Conservation (phyloP, 2,329 filamentous ascomycete genomes). For the Talaromyces atroroseus region DNA sequence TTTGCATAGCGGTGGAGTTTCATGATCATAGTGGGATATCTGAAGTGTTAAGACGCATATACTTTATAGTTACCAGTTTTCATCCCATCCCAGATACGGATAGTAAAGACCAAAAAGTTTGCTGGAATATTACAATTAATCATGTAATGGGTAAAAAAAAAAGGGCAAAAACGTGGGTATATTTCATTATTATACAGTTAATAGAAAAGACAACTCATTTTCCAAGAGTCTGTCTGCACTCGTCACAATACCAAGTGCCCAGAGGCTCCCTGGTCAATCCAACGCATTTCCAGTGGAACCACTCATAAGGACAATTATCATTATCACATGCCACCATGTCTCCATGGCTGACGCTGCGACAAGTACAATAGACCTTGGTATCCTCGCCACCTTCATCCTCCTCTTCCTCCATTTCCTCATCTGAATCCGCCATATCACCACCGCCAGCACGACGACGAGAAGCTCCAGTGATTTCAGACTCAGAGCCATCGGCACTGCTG, state of each 20-base stretch:
- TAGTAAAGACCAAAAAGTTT: neutral
- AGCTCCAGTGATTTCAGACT: conserved; percentile 38
- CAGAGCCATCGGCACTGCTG: conserved; percentile 46
- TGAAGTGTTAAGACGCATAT: neutral
- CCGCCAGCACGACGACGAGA: conserved; percentile 9
- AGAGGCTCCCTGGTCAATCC: conserved; percentile 56
- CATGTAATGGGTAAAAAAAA: neutral
- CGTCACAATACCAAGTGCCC: conserved; percentile 54
- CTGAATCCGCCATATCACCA: conserved; percentile 20
- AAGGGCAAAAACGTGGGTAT: neutral
- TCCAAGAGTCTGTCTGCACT: conserved; percentile 42
- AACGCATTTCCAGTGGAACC: conserved; percentile 63
- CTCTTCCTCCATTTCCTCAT: conserved; percentile 42
- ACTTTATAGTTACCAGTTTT: neutral
- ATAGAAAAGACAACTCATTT: conserved; percentile 22
- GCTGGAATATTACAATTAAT: neutral
- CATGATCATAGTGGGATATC: neutral
- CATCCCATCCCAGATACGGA: neutral
- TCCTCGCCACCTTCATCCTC: conserved; percentile 51
- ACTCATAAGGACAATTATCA: conserved; percentile 58
- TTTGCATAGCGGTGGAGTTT: conserved; percentile 39
- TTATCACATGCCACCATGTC: conserved; percentile 64
- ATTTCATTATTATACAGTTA: neutral
- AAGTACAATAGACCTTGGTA: conserved; percentile 61
- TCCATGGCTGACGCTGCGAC: conserved; percentile 59